Evolutionary conservation across 768 basidiomycete genomes (phyloP).

Genomic region (Fistulinella prunicolor): DNA sequence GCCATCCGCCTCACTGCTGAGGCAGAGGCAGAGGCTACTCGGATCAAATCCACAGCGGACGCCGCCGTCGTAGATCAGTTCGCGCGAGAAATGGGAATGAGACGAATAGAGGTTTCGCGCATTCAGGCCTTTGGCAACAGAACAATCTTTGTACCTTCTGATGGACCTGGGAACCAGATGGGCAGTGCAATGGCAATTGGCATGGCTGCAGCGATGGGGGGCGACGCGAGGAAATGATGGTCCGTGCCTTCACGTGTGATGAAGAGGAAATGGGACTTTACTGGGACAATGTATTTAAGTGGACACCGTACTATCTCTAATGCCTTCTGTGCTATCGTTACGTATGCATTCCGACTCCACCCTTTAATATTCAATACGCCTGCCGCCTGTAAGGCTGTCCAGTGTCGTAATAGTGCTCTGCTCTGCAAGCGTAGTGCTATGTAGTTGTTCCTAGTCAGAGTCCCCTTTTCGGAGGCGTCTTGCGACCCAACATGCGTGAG

Average conservation of each 20-base stretch:
- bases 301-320: no score
- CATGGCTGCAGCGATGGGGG: slow-evolving; percentile 68
- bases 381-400: no score
- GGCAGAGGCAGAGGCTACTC: slow-evolving; percentile 69
- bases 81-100: slow-evolving; percentile 73
- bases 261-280: no score
- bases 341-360: no score
- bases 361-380: no score
- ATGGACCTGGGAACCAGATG: slow-evolving; percentile 55
- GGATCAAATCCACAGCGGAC: slow-evolving; percentile 64
- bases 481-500: slow-evolving; percentile 16
- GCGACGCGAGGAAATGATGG: slow-evolving; percentile 16
- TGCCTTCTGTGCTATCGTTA: no score
- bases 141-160: slow-evolving; percentile 69
- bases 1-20: slow-evolving; percentile 72
- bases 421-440: neutral
- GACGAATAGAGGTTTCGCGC: slow-evolving; percentile 60
- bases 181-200: slow-evolving; percentile 61
- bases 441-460: neutral
- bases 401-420: slow-evolving; percentile 6
- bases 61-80: slow-evolving; percentile 57
- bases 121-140: slow-evolving; percentile 65
- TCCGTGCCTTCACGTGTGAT: neutral
- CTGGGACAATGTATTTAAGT: no score
- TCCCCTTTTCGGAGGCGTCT: slow-evolving; percentile 18